Conservation (phyloP, 345 rosid species). For the Tarenaya hassleriana region DNA sequence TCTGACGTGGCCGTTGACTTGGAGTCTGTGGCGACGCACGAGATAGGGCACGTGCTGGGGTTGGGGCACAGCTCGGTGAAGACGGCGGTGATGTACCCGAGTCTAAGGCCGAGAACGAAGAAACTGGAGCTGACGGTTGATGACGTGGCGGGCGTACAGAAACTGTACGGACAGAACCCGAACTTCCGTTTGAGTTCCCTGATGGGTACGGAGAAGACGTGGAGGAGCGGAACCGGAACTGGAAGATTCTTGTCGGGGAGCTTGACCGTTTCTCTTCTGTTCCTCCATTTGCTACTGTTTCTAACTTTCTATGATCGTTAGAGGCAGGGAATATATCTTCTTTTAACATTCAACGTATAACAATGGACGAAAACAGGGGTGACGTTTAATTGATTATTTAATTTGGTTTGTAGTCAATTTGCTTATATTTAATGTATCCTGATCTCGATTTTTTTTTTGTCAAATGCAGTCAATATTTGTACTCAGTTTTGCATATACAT, state of each 20-base stretch:
- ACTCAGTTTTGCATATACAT: no score
- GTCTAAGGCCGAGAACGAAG: constrained; percentile 52
- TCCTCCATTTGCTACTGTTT: constrained; percentile 30
- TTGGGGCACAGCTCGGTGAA: constrained; percentile 68
- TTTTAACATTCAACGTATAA: background rate
- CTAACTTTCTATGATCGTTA: constrained; percentile 11
- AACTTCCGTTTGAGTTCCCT: constrained; percentile 54
- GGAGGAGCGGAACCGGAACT: constrained; percentile 27
- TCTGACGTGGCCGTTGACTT: constrained; percentile 67
- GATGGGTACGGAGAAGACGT: constrained; percentile 48
- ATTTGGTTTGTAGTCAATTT: no score
- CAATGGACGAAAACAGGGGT: constrained; percentile 8
- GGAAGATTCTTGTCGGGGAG: constrained; percentile 21
- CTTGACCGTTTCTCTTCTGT: constrained; percentile 27
- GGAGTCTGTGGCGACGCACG: constrained; percentile 95
- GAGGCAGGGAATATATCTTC: constrained; percentile 2
- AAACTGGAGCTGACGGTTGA: constrained; percentile 66
- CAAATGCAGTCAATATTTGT: no score
- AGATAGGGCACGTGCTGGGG: constrained; percentile 86
- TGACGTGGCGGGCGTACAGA: constrained; percentile 78
- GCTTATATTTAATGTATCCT: no score
- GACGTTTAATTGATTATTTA: no score
- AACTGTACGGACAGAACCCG: constrained; percentile 73
- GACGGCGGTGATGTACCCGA: constrained; percentile 94
- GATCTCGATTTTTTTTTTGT: no score